phyloP scores from a whole-genome alignment of 495 filamentous ascomycete genomes.

The Penicillium subrubescens region DNA sequence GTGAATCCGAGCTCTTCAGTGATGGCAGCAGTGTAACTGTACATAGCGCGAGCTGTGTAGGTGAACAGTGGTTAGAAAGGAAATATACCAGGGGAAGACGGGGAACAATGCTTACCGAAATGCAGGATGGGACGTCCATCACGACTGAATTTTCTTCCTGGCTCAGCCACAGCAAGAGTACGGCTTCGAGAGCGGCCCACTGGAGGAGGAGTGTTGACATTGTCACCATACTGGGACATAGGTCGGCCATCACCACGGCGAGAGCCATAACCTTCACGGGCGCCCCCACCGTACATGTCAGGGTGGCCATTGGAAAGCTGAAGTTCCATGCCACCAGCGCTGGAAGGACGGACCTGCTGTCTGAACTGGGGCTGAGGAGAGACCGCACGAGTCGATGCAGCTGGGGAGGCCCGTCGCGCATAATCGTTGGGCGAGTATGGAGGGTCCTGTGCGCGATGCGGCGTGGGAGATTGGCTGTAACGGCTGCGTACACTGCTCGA shows the following conservation, averaged over 20 bases:
- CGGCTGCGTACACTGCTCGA: conserved; percentile 45
- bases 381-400: conserved; percentile 44
- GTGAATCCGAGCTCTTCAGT: conserved; percentile 91
- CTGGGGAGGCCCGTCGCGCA: conserved; percentile 58
- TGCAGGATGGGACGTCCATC: conserved; percentile 89
- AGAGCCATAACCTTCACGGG: conserved; percentile 56
- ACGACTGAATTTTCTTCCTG: conserved; percentile 71
- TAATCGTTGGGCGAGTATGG: conserved; percentile 54
- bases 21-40: conserved; percentile 91
- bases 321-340: conserved; percentile 76
- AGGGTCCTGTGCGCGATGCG: conserved; percentile 58
- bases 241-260: conserved; percentile 50
- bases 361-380: conserved; percentile 62
- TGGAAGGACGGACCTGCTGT: conserved; percentile 63
- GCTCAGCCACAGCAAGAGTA: conserved; percentile 65
- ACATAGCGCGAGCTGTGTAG: conserved; percentile 79
- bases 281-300: conserved; percentile 48
- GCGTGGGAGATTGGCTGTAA: conserved; percentile 44
- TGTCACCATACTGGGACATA: conserved; percentile 66
- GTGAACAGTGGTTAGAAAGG: conserved; percentile 16
- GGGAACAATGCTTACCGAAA: conserved; percentile 69
- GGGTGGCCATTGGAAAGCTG: conserved; percentile 64
- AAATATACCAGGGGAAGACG: background rate
- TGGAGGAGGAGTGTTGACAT: conserved; percentile 48
- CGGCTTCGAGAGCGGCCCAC: conserved; percentile 70